Conservation (phyloP, 2,329 filamentous ascomycete species). For the Calonectria leucothoes region DNA sequence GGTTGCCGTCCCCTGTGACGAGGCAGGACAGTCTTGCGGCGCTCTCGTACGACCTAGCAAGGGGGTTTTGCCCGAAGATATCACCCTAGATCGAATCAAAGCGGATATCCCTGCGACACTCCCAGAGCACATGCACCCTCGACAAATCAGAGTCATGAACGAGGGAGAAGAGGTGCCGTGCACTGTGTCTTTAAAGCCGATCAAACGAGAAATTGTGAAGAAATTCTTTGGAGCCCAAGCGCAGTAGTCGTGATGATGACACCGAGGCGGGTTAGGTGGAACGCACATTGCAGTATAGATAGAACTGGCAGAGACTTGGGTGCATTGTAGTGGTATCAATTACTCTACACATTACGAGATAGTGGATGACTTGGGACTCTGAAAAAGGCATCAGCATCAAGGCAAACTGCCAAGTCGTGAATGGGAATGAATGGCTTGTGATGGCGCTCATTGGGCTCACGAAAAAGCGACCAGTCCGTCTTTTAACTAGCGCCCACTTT, state of each 20-base stretch:
- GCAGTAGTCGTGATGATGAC: not conserved
- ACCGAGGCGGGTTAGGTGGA: not conserved
- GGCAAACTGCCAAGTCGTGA: too few relatives aligned
- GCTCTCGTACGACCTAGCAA: conserved; percentile 29
- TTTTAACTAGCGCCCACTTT: too few relatives aligned
- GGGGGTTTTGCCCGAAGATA: not conserved
- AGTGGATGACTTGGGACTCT: too few relatives aligned
- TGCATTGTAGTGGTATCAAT: too few relatives aligned
- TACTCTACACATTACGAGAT: too few relatives aligned
- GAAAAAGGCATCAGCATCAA: too few relatives aligned
- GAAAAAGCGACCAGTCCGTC: too few relatives aligned
- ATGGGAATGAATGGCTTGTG: too few relatives aligned
- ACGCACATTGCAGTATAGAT: not conserved
- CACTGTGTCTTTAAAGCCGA: not conserved
- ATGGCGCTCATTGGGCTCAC: too few relatives aligned
- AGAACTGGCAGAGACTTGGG: not conserved
- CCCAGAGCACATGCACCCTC: conserved; percentile 28
- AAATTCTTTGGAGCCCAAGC: not conserved
- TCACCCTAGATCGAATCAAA: conserved; percentile 22
- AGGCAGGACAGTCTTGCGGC: conserved; percentile 30
- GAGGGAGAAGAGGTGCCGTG: not conserved
- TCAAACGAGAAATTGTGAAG: not conserved
- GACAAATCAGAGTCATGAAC: conserved; percentile 26
- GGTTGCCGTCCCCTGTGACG: conserved; percentile 32
- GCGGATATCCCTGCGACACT: conserved; percentile 23